Base-by-base conservation (phyloP, 2,329 filamentous ascomycete species). In the Cadophora sp. region DNA sequence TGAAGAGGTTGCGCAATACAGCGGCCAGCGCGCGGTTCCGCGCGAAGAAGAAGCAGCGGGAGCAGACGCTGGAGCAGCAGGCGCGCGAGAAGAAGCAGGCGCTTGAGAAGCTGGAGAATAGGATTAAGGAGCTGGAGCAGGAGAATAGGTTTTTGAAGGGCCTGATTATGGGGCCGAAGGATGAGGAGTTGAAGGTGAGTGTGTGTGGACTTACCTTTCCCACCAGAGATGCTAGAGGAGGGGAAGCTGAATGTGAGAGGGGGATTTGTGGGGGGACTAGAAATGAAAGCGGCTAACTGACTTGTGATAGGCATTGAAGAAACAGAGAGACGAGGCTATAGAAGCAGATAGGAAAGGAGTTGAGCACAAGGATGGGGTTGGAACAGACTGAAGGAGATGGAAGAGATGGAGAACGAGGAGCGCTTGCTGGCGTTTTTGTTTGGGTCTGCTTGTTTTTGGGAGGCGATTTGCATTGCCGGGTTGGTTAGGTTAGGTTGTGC, bases 1-100 rank as follows among this genome's bases (percentile, higher is more conserved):
- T 72, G 12, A 96, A 96, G 82, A 89, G 93, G 55, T 88, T 92
- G 66, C 89, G 93, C 70, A 97, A 97, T 81, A 97, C 94, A 5
- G 93, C 93, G 31, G 93, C 93, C 65, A 93, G 90, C 72, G 93
- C 93, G 16, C 90, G 93, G 60, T 97, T 97, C 85, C 91, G 93
- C 68, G 89, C 95, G 78, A 97, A 97, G 88, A 97, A 97, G 89
- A 97, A 97, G 86, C 92, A 94, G 81, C 89, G 93, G 60, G 93
- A 97, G 83, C 91, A 94, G 79, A 90, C 91, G 16, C 87, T 97
- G 60, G 92, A 95, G 80, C 88, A 88, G 76, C 90, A 88, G 9
- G 89, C 92, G 76, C 92, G 93, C 79, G 93, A 97, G 74, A 91
- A 94, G 80, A 87, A 88, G 34, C 91, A 94, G 53, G 93, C 92